These are phyloP conservation scores for Persicaria tinctoria DNA, from an alignment of 148 eudicot genomes.

Conservation along the genomic window DNA sequence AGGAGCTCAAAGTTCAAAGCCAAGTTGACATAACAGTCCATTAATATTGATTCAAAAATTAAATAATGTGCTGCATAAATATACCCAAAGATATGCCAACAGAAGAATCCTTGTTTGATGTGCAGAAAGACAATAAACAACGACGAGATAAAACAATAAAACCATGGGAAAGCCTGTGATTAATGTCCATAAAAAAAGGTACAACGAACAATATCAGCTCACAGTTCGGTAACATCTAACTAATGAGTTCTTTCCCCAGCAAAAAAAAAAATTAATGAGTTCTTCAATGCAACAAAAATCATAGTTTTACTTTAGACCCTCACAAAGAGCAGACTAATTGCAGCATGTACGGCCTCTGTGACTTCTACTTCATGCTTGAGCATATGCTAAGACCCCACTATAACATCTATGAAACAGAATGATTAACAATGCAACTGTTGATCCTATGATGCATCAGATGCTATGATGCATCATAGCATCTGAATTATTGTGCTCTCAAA, in stretches of 20 bases:
- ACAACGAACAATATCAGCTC: not conserved
- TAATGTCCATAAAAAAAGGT: not conserved
- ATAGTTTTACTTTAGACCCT: not conserved
- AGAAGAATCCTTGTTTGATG: not conserved
- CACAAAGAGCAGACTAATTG: not conserved
- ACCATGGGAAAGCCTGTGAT: not conserved
- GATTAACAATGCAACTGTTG: not conserved
- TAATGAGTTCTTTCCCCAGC: not conserved
- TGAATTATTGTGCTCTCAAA: not conserved
- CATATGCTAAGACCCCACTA: not conserved
- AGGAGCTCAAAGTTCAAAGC: not conserved
- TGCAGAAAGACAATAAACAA: not conserved
- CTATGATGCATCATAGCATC: no score
- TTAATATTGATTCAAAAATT: not conserved
- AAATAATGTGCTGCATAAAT: not conserved
- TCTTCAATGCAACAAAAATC: not conserved
- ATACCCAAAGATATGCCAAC: not conserved
- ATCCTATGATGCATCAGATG: no score
- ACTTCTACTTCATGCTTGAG: not conserved
- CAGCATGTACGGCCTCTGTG: not conserved
- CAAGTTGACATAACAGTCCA: not conserved
- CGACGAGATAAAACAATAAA: not conserved
- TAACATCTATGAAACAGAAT: not conserved
- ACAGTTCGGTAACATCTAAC: not conserved
- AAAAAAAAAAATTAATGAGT: not conserved